Conservation (phyloP, 345 rosid genomes). For the Sisymbrium irio region DNA sequence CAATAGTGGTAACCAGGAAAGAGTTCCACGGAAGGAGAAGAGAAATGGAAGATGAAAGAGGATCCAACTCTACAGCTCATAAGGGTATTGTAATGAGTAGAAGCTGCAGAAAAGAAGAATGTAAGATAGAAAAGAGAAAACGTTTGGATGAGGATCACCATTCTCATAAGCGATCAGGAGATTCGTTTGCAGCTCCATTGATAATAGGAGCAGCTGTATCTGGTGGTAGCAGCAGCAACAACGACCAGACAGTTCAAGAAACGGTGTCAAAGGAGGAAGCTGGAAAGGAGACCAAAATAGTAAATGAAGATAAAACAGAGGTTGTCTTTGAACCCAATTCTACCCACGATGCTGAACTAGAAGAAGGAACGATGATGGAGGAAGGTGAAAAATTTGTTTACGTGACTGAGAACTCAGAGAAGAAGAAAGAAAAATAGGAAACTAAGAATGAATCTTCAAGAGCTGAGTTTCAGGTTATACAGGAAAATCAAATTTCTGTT, state of each 20-base stretch:
- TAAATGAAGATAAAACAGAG: conserved; percentile 36
- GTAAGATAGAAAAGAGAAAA: conserved; percentile 49
- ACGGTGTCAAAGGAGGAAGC: conserved; percentile 27
- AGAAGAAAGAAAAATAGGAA: too few species aligned
- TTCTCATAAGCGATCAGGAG: conserved; percentile 41
- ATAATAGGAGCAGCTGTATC: conserved; percentile 60
- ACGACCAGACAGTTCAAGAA: conserved; percentile 16
- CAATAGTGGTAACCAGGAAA: conserved; percentile 36
- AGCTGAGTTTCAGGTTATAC: too few species aligned
- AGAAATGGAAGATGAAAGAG: conserved; percentile 50
- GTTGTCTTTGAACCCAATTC: conserved; percentile 29
- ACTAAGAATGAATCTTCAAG: too few species aligned
- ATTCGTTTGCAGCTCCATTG: conserved; percentile 76
- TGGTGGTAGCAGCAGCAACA: conserved; percentile 31
- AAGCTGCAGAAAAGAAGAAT: too few species aligned
- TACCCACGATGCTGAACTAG: conserved; percentile 35
- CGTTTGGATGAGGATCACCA: conserved; percentile 35
- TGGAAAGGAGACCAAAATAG: conserved; percentile 34
- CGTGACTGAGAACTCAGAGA: too few species aligned
- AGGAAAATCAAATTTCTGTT: too few species aligned
- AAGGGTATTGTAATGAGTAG: too few species aligned
- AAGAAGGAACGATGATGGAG: conserved; percentile 34
- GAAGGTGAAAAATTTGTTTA: conserved; percentile 55
- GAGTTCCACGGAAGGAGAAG: conserved; percentile 48
- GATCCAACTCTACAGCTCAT: too few species aligned